Base-by-base conservation (phyloP, 83 land plant genomes). In the Thuja plicata region DNA sequence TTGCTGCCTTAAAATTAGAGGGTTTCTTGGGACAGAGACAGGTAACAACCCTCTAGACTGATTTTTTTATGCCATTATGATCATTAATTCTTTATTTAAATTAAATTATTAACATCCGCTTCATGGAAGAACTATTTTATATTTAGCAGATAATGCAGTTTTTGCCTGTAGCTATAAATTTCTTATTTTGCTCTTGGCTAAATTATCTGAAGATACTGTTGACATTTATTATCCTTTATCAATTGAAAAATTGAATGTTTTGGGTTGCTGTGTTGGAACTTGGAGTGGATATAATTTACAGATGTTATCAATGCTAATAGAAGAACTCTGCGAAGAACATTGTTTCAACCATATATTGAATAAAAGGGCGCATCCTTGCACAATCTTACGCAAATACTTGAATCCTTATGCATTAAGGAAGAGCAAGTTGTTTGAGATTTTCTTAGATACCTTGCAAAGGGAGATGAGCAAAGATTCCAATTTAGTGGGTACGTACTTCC, bases 361-460 rank as follows among this genome's bases (percentile, higher is more conserved):
- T 32, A 74, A 74, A 34, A 74, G 78, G 38, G 78, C 38, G 12
- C 78, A 74, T 34, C 78, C 78, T 34, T 74, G 78, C 17, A 74
- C 16, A 32, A 34, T 30, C 17, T 74, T 74, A 17, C 17, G 13
- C 16, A 74, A 74, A 34, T 74, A 74, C 38, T 30, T 74, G 78
- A 74, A 74, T 74, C 78, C 78, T 34, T 74, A 74, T 34, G 78
- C 38, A 12, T 74, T 74, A 38, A 74, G 2, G 35, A 74, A 38
- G 78, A 74, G 78, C 78, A 74, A 30, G 78, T 74, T 74, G 78
- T 74, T 74, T 27, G 78, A 74, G 78, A 74, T 74, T 32, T 34
- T 74, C 13, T 30, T 74, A 34, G 78, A 74, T 74, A 74, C 78
- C 17, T 32, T 74, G 78, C 78, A 74, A 74, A 74, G 78, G 38